phyloP scores from a whole-genome alignment of 1,284 basidiomycete genomes.

The Prillingera fragicola region DNA sequence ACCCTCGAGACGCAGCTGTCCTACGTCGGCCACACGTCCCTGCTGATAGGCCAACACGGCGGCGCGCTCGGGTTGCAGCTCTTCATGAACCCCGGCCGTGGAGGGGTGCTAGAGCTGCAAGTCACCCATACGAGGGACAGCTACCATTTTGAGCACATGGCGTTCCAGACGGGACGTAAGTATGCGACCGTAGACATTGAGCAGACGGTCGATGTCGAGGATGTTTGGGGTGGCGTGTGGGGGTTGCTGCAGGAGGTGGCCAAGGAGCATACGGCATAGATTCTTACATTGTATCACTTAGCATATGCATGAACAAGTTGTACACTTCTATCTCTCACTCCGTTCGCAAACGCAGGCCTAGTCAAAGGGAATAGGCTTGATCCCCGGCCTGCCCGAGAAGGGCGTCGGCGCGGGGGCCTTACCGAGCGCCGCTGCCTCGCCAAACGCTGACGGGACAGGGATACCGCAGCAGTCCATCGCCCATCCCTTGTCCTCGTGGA shows the following conservation, averaged over 20 bases:
- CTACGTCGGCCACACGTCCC: conserved; percentile 34
- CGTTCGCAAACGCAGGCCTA: conserved; percentile 33
- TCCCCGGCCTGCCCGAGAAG: conserved; percentile 54
- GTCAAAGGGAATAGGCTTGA: conserved; percentile 79
- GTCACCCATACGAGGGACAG: conserved; percentile 26
- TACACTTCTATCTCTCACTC: too few relatives aligned
- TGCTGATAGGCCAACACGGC: conserved; percentile 39
- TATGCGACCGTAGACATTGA: conserved; percentile 26
- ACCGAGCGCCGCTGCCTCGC: conserved; percentile 57
- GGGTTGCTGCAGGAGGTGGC: conserved; percentile 12
- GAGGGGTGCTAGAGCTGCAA: conserved; percentile 35
- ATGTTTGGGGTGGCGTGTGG: conserved; percentile 24
- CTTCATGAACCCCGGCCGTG: conserved; percentile 37
- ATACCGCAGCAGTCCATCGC: conserved; percentile 81
- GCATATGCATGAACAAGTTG: too few relatives aligned
- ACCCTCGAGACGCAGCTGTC: conserved; percentile 39
- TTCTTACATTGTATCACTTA: neutral
- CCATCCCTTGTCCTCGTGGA: conserved; percentile 71
- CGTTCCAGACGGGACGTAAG: conserved; percentile 25
- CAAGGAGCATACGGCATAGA: neutral
- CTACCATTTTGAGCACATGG: conserved; percentile 44
- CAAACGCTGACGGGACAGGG: conserved; percentile 76
- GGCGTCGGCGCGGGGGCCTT: conserved; percentile 37
- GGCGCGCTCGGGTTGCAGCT: conserved; percentile 40
- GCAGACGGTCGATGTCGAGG: conserved; percentile 28